Conservation (phyloP, 1,284 basidiomycete species). For the Heterobasidion occidentale region DNA sequence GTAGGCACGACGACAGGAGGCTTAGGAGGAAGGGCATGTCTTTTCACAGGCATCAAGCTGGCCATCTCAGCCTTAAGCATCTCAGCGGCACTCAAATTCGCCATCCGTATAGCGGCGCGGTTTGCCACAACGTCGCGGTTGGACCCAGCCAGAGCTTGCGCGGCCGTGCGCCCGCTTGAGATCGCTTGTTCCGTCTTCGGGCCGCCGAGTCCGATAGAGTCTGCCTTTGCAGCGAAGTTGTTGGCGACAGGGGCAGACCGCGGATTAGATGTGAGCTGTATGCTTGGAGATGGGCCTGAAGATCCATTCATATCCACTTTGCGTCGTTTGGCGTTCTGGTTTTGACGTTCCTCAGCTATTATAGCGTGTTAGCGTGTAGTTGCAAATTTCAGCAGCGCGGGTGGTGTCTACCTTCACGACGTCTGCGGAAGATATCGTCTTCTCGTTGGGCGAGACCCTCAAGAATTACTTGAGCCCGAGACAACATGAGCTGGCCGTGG, state of each 20-base stretch:
- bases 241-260: slow-evolving; percentile 36
- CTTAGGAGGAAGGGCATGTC: slow-evolving; percentile 28
- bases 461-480: slow-evolving; percentile 88
- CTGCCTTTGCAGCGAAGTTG: slow-evolving; percentile 66
- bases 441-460: slow-evolving; percentile 90
- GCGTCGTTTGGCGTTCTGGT: slow-evolving; percentile 82
- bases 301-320: slow-evolving; percentile 66
- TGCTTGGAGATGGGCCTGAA: slow-evolving; percentile 43
- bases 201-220: slow-evolving; percentile 67
- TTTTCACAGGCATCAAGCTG: slow-evolving; percentile 55
- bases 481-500: slow-evolving; percentile 84
- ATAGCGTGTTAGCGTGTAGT: slow-evolving; percentile 9
- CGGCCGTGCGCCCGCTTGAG: slow-evolving; percentile 46
- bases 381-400: slow-evolving; percentile 1
- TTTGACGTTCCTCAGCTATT: slow-evolving; percentile 84
- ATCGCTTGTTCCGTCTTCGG: slow-evolving; percentile 47
- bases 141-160: slow-evolving; percentile 65
- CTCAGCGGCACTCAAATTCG: slow-evolving; percentile 94
- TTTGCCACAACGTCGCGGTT: slow-evolving; percentile 87
- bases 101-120: slow-evolving; percentile 84
- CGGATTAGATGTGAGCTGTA: slow-evolving; percentile 42
- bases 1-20: slow-evolving; percentile 14
- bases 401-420: slow-evolving; percentile 76
- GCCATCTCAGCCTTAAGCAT: slow-evolving; percentile 87
- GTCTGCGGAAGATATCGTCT: slow-evolving; percentile 90